These are phyloP conservation scores for Cephalotrichum gorgonifer DNA, from an alignment of 2,329 filamentous ascomycete genomes.

Conservation along the genomic window DNA sequence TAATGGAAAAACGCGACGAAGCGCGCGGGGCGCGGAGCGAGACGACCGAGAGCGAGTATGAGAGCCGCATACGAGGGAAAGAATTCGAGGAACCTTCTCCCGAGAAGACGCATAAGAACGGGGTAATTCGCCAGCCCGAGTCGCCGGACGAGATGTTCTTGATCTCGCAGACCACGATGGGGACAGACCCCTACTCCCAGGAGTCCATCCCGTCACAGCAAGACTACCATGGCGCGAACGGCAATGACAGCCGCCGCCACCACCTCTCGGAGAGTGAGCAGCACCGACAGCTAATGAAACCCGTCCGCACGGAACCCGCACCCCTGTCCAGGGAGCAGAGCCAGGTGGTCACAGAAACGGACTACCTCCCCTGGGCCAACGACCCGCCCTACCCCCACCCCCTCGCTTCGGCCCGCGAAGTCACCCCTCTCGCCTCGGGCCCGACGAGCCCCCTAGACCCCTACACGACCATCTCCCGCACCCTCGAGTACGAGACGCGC, in stretches of 20 bases:
- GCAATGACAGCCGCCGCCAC: not conserved
- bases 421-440: not conserved
- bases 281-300: not conserved
- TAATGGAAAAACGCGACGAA: constrained; percentile 13
- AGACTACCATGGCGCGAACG: not conserved
- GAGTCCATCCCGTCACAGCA: constrained; percentile 17
- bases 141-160: constrained; percentile 29
- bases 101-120: not conserved
- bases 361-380: constrained; percentile 20
- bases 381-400: constrained; percentile 50
- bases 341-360: constrained; percentile 1
- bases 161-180: constrained; percentile 35
- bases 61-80: constrained; percentile 34
- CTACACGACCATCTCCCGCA: constrained; percentile 39
- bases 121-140: constrained; percentile 11
- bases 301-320: constrained; percentile 4
- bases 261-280: not conserved
- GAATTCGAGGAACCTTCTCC: constrained; percentile 7
- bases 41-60: constrained; percentile 26
- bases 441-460: constrained; percentile 38
- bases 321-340: constrained; percentile 13
- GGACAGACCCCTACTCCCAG: constrained; percentile 18
- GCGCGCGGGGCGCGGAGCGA: constrained; percentile 15
- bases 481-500: constrained; percentile 44
- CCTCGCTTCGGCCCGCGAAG: constrained; percentile 22